Evolutionary conservation across 345 rosid species (phyloP).

Genomic region (Lepidium africanum): DNA sequence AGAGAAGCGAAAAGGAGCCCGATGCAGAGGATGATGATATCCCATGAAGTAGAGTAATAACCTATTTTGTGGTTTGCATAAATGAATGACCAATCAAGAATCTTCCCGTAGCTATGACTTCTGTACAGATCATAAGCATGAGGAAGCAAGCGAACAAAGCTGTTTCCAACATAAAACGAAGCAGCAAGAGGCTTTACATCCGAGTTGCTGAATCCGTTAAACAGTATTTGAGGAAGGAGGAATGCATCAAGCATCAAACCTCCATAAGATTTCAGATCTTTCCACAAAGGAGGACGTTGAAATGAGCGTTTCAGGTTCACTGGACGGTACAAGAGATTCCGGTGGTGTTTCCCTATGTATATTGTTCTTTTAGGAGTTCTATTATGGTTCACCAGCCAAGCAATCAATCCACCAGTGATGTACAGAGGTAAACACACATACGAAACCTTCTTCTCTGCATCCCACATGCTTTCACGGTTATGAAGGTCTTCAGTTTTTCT

Average conservation of each 20-base stretch:
- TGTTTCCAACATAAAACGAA: slow-evolving; percentile 53
- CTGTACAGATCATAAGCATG: slow-evolving; percentile 87
- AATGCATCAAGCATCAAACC: slow-evolving; percentile 76
- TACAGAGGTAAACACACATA: slow-evolving; percentile 53
- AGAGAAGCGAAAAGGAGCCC: slow-evolving; percentile 51
- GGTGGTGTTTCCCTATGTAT: slow-evolving; percentile 17
- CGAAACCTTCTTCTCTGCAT: slow-evolving; percentile 58
- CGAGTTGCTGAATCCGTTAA: slow-evolving; percentile 53
- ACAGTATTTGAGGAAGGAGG: slow-evolving; percentile 74
- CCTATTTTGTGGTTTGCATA: slow-evolving; percentile 76
- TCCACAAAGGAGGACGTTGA: slow-evolving; percentile 48
- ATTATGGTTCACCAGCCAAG: slow-evolving; percentile 45
- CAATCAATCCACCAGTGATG: slow-evolving; percentile 51
- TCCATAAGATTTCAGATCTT: slow-evolving; percentile 58
- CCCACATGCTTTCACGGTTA: slow-evolving; percentile 36
- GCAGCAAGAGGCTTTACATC: slow-evolving; percentile 43
- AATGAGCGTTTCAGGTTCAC: slow-evolving; percentile 7
- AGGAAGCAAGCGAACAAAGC: slow-evolving; percentile 58
- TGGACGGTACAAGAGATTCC: neutral
- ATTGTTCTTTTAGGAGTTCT: slow-evolving; percentile 20
- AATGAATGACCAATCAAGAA: slow-evolving; percentile 52
- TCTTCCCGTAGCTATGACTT: slow-evolving; percentile 48
- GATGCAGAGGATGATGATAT: slow-evolving; percentile 50
- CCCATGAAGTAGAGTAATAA: slow-evolving; percentile 81
- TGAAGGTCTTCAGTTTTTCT: slow-evolving; percentile 34